Evolutionary conservation across 2,329 filamentous ascomycete genomes (phyloP), one percentile per base, ranked within the genome.

Genomic region (Alternaria novae-zelandiae): DNA sequence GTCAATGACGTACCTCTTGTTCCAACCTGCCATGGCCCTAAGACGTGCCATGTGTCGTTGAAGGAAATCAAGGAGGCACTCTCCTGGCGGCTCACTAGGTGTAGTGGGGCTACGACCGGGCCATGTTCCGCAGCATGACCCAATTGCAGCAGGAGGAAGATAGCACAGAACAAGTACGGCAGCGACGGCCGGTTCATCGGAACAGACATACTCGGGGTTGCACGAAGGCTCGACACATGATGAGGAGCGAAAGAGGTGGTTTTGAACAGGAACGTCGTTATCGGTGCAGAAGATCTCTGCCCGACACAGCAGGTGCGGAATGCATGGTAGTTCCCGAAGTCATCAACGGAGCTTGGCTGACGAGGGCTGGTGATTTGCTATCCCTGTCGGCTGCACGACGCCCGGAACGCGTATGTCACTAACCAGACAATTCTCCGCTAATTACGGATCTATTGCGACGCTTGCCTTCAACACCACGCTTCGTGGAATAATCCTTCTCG

Each of bases 11-110:
- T 82, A 84, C 86, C 86, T 85, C 86, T 80, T 58, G 86, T 89
- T 63, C 87, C 87, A 59, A 86, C 83, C 66, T 85, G 83, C 69
- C 88, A 89, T 8, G 86, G 87, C 4, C 87, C 87, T 21, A 89
- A 78, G 21, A 86, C 70, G 56, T 87, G 75, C 86, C 86, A 88
- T 51, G 75, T 70, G 41, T 67, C 67, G 53, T 72, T 78, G 67
- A 82, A 79, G 28, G 71, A 67, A 54, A 81, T 63, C 46, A 72
- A 45, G 45, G 70, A 54, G 11, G 46, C 49, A n/a, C 15, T 53
- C 49, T 53, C 49, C 20, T 70, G 59, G 30, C 63, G 63, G 46
- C 51, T 41, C 20, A 46, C 63, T 36, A 70, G 36, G 36, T 41
- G 36, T 11, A 41, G 55, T 59, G 66, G 65, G 54, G 58, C 58